Evolutionary conservation across 2,329 filamentous ascomycete genomes (phyloP).

Genomic region (Talaromyces albobiverticillius): DNA sequence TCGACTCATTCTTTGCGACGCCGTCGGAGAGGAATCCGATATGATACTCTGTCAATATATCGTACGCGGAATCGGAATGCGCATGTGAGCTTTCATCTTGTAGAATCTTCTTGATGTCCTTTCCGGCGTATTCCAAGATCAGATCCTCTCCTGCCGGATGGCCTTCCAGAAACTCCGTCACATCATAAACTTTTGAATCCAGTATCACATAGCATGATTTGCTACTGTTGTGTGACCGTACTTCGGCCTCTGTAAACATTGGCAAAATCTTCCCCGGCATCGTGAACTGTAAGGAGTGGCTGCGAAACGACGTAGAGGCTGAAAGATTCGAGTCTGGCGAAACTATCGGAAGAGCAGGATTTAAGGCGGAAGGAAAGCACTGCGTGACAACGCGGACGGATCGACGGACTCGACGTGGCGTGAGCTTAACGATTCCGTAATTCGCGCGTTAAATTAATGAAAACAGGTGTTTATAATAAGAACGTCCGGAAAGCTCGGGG

Average conservation of each 20-base stretch:
- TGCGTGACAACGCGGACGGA: neutral
- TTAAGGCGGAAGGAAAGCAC: conserved; percentile 1
- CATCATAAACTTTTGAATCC: conserved; percentile 87
- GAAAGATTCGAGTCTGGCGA: neutral
- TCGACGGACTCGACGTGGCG: conserved; percentile 1
- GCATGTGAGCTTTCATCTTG: conserved; percentile 77
- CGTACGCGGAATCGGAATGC: conserved; percentile 92
- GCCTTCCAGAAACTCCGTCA: conserved; percentile 84
- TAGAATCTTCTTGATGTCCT: conserved; percentile 79
- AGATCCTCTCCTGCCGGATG: conserved; percentile 89
- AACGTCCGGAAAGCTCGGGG: neutral
- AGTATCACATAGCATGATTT: conserved; percentile 93
- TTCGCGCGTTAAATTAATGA: neutral
- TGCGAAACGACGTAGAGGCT: neutral
- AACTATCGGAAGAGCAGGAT: neutral
- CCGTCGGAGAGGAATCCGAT: conserved; percentile 69
- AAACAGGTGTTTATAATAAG: neutral
- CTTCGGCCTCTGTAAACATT: conserved; percentile 75
- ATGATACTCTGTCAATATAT: conserved; percentile 82
- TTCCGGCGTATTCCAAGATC: conserved; percentile 84
- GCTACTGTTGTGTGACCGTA: conserved; percentile 73
- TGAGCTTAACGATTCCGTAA: neutral
- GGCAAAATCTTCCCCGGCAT: conserved; percentile 84
- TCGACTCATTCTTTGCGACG: conserved; percentile 9
- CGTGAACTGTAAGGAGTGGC: conserved; percentile 19